Evolutionary conservation across 331 rosid species (phyloP), one percentile per base, ranked within the genome.

Genomic region (Acacia pycnantha): DNA sequence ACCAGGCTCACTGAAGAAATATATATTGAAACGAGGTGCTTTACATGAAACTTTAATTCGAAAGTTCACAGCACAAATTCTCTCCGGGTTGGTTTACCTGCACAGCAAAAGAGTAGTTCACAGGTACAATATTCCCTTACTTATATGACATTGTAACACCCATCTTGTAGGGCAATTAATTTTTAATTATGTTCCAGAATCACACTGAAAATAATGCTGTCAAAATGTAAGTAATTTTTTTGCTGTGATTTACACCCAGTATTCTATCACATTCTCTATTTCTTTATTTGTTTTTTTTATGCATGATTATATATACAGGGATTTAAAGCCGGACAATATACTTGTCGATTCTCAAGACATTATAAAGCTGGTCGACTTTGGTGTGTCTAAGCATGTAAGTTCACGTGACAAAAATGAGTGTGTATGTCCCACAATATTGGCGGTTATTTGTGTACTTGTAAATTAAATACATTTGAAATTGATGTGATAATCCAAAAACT

Each of bases 81-180:
- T 59, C 80, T 78, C 67, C 69, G 91, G 92, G 0, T 70, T 91
- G 88, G 90, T 85, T 73, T 91, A 80, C 79, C 72, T 91, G 80
- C 94, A 87, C 47, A 61, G 78, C 77, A 84, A 18, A 29, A 87
- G 81, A 77, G 89, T 92, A 47, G 84, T 91, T 67, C 94, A 89
- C 79, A 89, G 92, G 92, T 91, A 76, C 12, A 15, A 35, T 35
- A 35, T 19, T 40, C 19, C 24, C 18, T 4, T 48, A 22, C 58
- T 5, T 51, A 5, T n/a, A 51, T 51, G 58, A 18, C 6, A 51
- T 46, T 51, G 50, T 46, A 46, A 2, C 50, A 11, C 3, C 11
- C 50, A 2, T 11, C 11, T 41, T 41, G 44, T 1, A 1, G 11
- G 44, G 2, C 11, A 41, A 41, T 43, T 10, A 43, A 9, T 48